Percentiles rank a stretch among this genome's conserved stretches.
Evolutionary conservation across 441 rosid species (phyloP).

Genomic region (Melastoma candidum): DNA sequence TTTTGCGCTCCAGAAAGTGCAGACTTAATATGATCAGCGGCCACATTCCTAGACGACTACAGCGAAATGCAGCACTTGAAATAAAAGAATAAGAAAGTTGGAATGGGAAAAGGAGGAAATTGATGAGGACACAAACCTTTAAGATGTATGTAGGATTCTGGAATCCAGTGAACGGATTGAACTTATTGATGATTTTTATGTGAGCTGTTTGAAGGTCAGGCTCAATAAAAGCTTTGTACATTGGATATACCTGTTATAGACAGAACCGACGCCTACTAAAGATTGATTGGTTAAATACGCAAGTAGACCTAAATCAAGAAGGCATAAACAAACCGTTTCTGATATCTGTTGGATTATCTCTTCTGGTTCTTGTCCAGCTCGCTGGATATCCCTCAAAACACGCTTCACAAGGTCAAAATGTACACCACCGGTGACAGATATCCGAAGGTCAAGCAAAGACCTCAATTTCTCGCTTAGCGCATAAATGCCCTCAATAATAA

Average conservation of each 20-base stretch:
- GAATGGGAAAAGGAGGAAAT: constrained; percentile 8
- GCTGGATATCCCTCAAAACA: constrained; percentile 92
- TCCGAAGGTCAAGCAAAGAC: constrained; percentile 78
- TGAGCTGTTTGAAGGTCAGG: constrained; percentile 99
- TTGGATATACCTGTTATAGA: constrained; percentile 77
- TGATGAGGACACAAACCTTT: constrained; percentile 40
- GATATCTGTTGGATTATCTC: constrained; percentile 98
- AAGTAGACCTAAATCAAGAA: constrained; percentile 1
- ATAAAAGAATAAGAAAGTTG: constrained; percentile 9
- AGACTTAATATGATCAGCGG: constrained; percentile 62
- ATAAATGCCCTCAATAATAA: constrained; percentile 89
- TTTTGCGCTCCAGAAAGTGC: constrained; percentile 52
- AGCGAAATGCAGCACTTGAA: constrained; percentile 20
- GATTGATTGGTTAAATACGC: constrained; percentile 1
- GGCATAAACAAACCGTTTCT: constrained; percentile 59
- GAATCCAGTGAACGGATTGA: constrained; percentile 94
- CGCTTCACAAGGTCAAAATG: constrained; percentile 99
- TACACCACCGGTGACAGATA: constrained; percentile 97
- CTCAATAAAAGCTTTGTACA: constrained; percentile 99
- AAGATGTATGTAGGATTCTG: constrained; percentile 92
- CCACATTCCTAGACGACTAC: constrained; percentile 66
- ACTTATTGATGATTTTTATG: constrained; percentile 79
- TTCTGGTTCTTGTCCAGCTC: constrained; percentile 98
- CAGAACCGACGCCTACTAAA: constrained; percentile 3
- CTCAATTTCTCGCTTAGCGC: constrained; percentile 85